Evolutionary conservation across 2,329 filamentous ascomycete genomes (phyloP).

Genomic region (Huntiella omanensis): DNA sequence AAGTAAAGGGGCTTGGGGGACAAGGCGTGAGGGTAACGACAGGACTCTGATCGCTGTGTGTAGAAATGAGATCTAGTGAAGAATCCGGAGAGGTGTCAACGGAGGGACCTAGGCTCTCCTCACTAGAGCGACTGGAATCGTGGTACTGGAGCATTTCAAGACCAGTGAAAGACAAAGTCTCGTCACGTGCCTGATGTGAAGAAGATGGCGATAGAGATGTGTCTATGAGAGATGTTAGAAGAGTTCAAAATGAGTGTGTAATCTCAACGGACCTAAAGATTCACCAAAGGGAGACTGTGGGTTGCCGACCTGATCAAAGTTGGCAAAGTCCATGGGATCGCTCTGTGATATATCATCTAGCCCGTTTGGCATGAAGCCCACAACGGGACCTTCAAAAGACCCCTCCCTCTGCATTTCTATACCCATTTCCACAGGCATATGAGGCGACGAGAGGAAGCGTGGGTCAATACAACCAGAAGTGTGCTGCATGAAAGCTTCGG

Average conservation of each 20-base stretch:
- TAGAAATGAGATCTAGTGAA: not conserved
- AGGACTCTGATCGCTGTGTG: not conserved
- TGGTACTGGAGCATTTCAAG: too few species aligned
- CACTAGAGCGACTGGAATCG: not conserved
- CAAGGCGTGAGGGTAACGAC: not conserved
- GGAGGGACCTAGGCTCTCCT: not conserved
- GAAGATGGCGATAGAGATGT: slow-evolving; percentile 1
- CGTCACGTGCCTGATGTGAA: not conserved
- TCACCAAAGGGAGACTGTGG: not conserved
- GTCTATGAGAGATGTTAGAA: slow-evolving; percentile 5
- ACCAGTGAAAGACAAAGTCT: not conserved
- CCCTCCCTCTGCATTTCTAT: not conserved
- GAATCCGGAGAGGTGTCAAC: not conserved
- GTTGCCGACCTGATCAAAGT: not conserved
- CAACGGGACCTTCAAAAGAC: not conserved
- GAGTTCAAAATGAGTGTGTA: not conserved
- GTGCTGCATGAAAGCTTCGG: too few species aligned
- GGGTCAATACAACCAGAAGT: not conserved
- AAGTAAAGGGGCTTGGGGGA: not conserved
- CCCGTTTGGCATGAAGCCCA: not conserved
- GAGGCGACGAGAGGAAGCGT: not conserved
- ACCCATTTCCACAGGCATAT: not conserved
- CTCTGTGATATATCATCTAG: not conserved
- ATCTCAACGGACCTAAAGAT: slow-evolving; percentile 1
- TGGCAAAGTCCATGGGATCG: not conserved